phyloP scores from a whole-genome alignment of 805 yeast genomes.

The Wickerhamiella hasegawae region DNA sequence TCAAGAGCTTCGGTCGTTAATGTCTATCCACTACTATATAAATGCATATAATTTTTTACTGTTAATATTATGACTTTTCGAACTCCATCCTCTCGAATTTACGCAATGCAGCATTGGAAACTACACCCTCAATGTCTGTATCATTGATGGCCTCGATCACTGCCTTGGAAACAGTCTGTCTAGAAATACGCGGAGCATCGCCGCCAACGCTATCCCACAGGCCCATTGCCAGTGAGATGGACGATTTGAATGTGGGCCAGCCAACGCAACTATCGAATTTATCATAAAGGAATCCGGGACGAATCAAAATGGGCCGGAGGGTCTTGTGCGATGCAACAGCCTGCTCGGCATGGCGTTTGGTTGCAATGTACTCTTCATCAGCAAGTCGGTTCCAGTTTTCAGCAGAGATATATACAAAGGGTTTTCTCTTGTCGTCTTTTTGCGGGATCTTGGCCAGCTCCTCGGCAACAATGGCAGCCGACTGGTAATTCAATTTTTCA shows the following conservation, averaged over 20 bases:
- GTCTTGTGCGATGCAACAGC: conserved; percentile 27
- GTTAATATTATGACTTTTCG: background rate
- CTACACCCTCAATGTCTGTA: conserved; percentile 36
- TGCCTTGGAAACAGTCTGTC: conserved; percentile 50
- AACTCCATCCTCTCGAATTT: conserved; percentile 6
- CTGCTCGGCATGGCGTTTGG: conserved; percentile 65
- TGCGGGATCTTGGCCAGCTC: conserved; percentile 27
- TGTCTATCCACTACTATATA: too few species aligned
- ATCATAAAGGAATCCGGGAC: conserved; percentile 81
- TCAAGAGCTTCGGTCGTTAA: conserved; percentile 10
- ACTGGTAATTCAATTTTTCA: conserved; percentile 49
- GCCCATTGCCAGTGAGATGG: conserved; percentile 29
- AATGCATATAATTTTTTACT: background rate
- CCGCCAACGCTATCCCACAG: conserved; percentile 30
- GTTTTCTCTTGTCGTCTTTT: conserved; percentile 7
- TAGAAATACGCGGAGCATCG: conserved; percentile 26
- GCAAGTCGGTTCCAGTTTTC: conserved; percentile 52
- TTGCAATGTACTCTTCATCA: conserved; percentile 53
- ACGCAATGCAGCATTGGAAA: conserved; percentile 32
- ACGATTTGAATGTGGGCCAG: conserved; percentile 22
- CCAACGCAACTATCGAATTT: conserved; percentile 16
- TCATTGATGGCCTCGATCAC: conserved; percentile 41
- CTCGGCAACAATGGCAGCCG: conserved; percentile 50
- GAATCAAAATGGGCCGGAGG: conserved; percentile 44
- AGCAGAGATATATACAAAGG: conserved; percentile 69